phyloP scores from a whole-genome alignment of 768 basidiomycete genomes.

The Leccinum sublutescens region DNA sequence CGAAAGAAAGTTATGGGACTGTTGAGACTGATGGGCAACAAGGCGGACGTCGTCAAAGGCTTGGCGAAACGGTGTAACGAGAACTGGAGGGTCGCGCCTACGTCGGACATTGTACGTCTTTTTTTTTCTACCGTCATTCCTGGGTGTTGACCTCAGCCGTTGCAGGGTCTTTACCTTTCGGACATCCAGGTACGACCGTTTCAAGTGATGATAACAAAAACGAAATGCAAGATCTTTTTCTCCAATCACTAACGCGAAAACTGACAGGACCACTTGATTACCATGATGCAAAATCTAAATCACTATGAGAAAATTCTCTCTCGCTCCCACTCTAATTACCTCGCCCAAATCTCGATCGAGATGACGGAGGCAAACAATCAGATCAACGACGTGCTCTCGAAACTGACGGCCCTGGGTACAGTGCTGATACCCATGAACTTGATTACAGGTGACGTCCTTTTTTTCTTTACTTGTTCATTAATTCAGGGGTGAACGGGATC shows the following conservation, averaged over 20 bases:
- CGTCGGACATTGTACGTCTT: conserved; percentile 88
- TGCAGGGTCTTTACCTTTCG: conserved; percentile 86
- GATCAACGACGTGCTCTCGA: conserved; percentile 97
- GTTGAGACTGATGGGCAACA: conserved; percentile 95
- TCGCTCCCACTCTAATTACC: conserved; percentile 97
- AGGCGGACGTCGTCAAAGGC: conserved; percentile 47
- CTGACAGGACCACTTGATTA: conserved; percentile 88
- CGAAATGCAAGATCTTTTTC: neutral
- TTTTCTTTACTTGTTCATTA: neutral
- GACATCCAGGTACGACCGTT: conserved; percentile 71
- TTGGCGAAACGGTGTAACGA: conserved; percentile 86
- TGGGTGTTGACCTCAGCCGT: neutral
- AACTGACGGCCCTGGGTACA: conserved; percentile 96
- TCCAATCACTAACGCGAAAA: conserved; percentile 1
- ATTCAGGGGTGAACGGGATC: neutral
- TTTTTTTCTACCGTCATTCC: neutral
- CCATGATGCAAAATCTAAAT: conserved; percentile 99
- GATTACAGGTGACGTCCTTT: conserved; percentile 66
- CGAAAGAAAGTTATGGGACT: conserved; percentile 98
- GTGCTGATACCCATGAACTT: conserved; percentile 97
- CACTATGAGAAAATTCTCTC: conserved; percentile 99
- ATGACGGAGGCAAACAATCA: conserved; percentile 99
- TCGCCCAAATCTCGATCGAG: conserved; percentile 99
- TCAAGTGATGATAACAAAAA: neutral
- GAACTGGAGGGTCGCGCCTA: conserved; percentile 97